Evolutionary conservation across 129 eudicot species (phyloP).

Genomic region (Pseudognaphalium luteoalbum): DNA sequence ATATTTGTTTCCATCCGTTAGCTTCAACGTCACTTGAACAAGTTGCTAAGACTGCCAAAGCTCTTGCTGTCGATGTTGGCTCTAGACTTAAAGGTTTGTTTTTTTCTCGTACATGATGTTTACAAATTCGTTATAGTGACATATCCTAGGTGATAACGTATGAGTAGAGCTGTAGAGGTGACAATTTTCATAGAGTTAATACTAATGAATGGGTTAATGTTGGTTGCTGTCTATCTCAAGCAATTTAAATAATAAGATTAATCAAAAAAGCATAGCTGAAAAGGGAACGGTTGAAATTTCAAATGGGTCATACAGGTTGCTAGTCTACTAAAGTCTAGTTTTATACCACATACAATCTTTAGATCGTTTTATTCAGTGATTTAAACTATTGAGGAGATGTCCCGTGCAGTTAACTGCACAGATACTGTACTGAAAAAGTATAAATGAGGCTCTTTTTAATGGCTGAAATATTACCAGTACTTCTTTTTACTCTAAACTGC

Average conservation of each 20-base stretch:
- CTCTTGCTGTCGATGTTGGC: slow-evolving; percentile 75
- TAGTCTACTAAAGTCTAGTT: neutral
- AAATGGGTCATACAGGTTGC: neutral
- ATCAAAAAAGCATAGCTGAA: too few species aligned
- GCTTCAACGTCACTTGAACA: slow-evolving; percentile 58
- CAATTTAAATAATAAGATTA: too few species aligned
- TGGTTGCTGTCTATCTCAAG: too few species aligned
- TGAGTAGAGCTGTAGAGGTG: neutral
- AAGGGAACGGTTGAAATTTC: neutral
- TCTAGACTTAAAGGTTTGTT: slow-evolving; percentile 65
- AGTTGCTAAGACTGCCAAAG: slow-evolving; percentile 55
- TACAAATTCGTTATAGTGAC: neutral
- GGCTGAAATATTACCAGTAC: too few species aligned
- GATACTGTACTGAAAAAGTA: neutral
- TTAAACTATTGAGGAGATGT: neutral
- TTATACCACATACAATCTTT: too few species aligned
- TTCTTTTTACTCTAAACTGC: too few species aligned
- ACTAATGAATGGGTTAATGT: neutral
- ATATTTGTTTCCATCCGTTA: slow-evolving; percentile 84
- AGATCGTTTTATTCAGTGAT: neutral
- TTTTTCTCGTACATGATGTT: neutral
- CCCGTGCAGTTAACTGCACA: too few species aligned
- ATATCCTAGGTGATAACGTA: neutral
- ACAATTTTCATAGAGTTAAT: neutral
- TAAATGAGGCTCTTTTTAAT: too few species aligned